Evolutionary conservation across 2,329 filamentous ascomycete species (phyloP).

Genomic region (Aspergillus versicolor): DNA sequence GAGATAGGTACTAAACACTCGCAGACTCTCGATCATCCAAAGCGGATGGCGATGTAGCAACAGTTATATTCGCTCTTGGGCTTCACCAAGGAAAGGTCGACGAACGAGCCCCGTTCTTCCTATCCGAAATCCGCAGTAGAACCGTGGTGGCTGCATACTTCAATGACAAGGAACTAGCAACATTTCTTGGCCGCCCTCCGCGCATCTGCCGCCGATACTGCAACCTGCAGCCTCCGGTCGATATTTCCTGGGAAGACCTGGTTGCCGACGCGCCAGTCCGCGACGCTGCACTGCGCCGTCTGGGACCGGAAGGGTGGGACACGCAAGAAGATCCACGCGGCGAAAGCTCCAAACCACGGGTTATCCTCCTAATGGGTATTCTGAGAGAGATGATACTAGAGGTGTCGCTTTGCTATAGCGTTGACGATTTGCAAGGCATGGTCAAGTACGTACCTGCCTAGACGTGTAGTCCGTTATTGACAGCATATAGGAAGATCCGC

Average conservation of each 20-base stretch:
- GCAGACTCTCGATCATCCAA: slow-evolving; percentile 46
- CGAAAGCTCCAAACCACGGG: too few species aligned
- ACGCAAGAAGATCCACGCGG: neutral
- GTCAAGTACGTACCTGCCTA: neutral
- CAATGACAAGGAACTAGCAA: slow-evolving; percentile 46
- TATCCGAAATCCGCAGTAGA: slow-evolving; percentile 36
- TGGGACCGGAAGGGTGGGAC: slow-evolving; percentile 25
- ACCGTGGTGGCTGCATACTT: slow-evolving; percentile 43
- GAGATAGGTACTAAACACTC: neutral
- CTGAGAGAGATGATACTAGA: too few species aligned
- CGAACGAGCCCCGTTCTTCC: slow-evolving; percentile 29
- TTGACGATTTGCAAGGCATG: neutral
- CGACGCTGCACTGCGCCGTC: slow-evolving; percentile 10
- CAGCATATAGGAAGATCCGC: neutral
- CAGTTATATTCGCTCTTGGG: slow-evolving; percentile 44
- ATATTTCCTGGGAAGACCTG: slow-evolving; percentile 22
- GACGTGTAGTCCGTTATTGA: neutral
- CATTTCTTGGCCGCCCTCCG: slow-evolving; percentile 49
- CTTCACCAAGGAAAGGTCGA: slow-evolving; percentile 38
- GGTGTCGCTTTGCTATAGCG: too few species aligned
- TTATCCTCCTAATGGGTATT: too few species aligned
- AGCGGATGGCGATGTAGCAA: slow-evolving; percentile 44
- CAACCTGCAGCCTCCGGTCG: slow-evolving; percentile 19
- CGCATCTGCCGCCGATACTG: slow-evolving; percentile 42
- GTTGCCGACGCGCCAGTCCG: slow-evolving; percentile 9